Percentiles rank a stretch among this genome's conserved stretches.
phyloP scores from a whole-genome alignment of 2,329 filamentous ascomycete species.

The Diaporthe aspalathi region DNA sequence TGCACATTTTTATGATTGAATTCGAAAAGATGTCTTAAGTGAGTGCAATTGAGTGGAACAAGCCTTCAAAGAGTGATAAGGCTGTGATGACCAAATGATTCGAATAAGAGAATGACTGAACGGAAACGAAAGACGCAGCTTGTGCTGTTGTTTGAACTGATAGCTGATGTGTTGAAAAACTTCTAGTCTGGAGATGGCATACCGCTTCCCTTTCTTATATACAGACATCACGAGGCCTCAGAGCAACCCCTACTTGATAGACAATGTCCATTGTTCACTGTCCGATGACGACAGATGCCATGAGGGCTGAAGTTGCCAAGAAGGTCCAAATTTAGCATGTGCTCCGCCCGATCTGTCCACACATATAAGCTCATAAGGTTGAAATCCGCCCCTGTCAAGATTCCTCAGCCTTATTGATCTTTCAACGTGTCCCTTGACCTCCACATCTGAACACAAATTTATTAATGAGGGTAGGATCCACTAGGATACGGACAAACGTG shows the following conservation, averaged over 20 bases:
- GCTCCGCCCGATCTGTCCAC: background rate
- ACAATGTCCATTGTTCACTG: background rate
- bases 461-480: background rate
- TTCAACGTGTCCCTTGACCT: background rate
- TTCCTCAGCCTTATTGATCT: slow-evolving; percentile 7
- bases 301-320: background rate
- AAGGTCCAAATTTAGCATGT: background rate
- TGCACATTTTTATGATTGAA: slow-evolving; percentile 3
- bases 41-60: background rate
- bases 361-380: slow-evolving; percentile 23
- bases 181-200: background rate
- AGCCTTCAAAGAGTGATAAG: slow-evolving; percentile 10
- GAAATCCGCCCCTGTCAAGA: background rate
- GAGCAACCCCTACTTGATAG: background rate
- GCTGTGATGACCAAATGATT: background rate
- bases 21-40: background rate
- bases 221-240: background rate
- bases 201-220: background rate
- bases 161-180: background rate
- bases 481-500: background rate
- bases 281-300: background rate
- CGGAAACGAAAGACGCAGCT: slow-evolving; percentile 10
- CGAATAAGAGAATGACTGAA: slow-evolving; percentile 15
- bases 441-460: background rate
- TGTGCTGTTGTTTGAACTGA: slow-evolving; percentile 6